Percentiles rank a stretch among this genome's conserved stretches.
Evolutionary conservation across 148 eudicot species (phyloP).

Genomic region (Salicornia ramosissima): DNA sequence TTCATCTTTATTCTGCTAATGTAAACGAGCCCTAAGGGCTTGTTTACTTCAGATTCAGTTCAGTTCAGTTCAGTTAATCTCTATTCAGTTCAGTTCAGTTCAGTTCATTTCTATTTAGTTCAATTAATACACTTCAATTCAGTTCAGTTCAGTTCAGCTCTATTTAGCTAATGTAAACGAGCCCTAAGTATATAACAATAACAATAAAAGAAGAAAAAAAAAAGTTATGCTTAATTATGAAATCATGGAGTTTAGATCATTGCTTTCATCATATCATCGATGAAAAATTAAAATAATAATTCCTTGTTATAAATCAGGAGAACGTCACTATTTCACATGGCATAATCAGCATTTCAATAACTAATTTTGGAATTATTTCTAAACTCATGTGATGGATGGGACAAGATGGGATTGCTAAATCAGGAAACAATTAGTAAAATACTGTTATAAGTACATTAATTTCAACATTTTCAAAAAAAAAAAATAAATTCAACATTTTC

Average conservation of each 20-base stretch:
- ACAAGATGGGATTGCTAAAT: slow-evolving; percentile 13
- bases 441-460: too few species aligned
- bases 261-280: slow-evolving; percentile 1
- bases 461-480: neutral
- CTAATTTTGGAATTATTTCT: neutral
- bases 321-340: slow-evolving; percentile 3
- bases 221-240: neutral
- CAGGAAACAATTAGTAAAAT: neutral
- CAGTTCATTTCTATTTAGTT: too few species aligned
- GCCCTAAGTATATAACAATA: too few species aligned
- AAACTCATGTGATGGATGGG: neutral
- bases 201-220: too few species aligned
- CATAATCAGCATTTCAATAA: neutral
- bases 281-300: neutral
- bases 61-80: too few species aligned
- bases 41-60: too few species aligned
- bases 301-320: neutral
- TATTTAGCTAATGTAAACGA: too few species aligned
- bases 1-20: too few species aligned
- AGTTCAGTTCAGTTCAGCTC: too few species aligned
- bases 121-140: too few species aligned
- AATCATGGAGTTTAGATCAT: neutral
- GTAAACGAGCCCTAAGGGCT: too few species aligned
- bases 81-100: too few species aligned
- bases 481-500: neutral